Percentiles rank a stretch among this genome's conserved stretches.
Conservation (phyloP, 306 rosid genomes). For the Luffa acutangula region DNA sequence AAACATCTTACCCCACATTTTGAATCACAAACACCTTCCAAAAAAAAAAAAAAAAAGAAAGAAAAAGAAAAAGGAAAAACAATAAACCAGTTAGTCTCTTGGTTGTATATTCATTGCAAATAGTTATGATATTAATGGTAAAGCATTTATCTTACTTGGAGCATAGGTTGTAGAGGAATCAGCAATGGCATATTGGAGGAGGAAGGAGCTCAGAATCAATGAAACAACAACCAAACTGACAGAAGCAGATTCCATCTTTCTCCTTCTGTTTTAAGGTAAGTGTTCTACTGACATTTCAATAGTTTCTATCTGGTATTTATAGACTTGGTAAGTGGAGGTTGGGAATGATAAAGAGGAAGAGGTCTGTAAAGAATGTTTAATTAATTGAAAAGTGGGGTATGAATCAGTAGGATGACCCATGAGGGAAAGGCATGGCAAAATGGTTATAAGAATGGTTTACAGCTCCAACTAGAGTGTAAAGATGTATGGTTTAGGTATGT, state of each 20-base stretch:
- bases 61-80: background rate
- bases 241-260: constrained; percentile 4
- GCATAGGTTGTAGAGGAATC: background rate
- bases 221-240: constrained; percentile 2
- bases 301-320: background rate
- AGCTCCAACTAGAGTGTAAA: constrained; percentile 3
- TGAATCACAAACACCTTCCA: constrained; percentile 8
- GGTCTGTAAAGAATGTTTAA: background rate
- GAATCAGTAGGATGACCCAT: background rate
- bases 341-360: background rate
- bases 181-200: constrained; percentile 9
- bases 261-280: background rate
- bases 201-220: constrained; percentile 5
- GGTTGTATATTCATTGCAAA: background rate
- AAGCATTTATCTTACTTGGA: constrained; percentile 3
- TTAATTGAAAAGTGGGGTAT: constrained; percentile 5
- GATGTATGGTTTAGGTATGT: constrained; percentile 3
- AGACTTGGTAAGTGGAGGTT: background rate
- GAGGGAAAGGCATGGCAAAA: background rate
- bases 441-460: background rate
- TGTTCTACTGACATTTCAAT: background rate
- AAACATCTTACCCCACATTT: constrained; percentile 20
- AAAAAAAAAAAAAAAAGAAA: background rate
- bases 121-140: background rate
- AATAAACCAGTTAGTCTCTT: background rate